Conservation (phyloP, 345 rosid species). For the Sonneratia alba region DNA sequence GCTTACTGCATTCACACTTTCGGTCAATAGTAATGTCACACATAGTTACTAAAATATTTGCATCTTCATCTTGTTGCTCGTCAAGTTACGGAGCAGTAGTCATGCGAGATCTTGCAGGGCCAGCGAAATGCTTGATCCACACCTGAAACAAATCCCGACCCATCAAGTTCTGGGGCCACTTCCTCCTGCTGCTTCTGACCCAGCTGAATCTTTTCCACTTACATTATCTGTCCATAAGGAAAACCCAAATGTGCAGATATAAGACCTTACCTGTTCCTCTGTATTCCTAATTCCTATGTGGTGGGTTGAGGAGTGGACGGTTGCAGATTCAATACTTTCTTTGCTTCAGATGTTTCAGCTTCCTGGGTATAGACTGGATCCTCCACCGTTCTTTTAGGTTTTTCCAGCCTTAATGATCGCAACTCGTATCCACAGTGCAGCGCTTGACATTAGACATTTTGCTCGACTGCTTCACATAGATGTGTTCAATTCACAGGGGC, state of each 20-base stretch:
- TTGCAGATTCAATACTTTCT: conserved; percentile 16
- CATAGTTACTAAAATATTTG: neutral
- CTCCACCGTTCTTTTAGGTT: conserved; percentile 28
- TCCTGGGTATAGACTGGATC: conserved; percentile 13
- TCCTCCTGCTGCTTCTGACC: no score
- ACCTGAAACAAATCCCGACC: neutral
- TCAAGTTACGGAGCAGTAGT: neutral
- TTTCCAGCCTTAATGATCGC: conserved; percentile 31
- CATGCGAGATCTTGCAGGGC: neutral
- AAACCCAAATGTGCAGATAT: neutral
- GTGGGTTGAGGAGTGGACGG: conserved; percentile 18
- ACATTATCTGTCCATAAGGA: no score
- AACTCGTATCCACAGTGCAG: conserved; percentile 36
- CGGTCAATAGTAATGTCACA: neutral
- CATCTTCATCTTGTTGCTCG: neutral
- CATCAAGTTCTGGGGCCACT: neutral
- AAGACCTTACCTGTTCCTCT: conserved; percentile 9
- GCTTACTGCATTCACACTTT: no score
- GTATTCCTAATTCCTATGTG: neutral
- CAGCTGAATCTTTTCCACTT: no score
- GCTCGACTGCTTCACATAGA: neutral
- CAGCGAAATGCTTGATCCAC: neutral
- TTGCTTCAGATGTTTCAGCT: conserved; percentile 54
- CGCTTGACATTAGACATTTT: neutral
- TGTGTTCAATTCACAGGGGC: no score